Evolutionary conservation across 495 filamentous ascomycete genomes (phyloP).

Genomic region (Pyrenula aspistea): DNA sequence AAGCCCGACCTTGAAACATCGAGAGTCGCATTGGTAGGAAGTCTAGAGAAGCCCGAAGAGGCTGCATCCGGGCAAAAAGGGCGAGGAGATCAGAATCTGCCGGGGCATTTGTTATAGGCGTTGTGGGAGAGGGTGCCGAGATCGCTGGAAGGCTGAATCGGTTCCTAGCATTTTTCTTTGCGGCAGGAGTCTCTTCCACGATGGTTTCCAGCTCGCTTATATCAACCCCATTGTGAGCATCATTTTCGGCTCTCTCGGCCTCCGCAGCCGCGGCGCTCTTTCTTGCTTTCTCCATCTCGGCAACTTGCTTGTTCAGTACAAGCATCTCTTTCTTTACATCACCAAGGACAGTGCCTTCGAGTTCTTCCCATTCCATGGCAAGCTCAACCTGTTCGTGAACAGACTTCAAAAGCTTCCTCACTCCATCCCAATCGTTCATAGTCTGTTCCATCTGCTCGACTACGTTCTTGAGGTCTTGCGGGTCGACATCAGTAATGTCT

Average conservation of each 20-base stretch:
- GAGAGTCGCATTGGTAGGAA: conserved; percentile 94
- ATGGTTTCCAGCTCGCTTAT: conserved; percentile 88
- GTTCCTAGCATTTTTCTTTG: conserved; percentile 29
- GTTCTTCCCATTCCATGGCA: conserved; percentile 97
- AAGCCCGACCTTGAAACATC: conserved; percentile 68
- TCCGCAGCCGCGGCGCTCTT: conserved; percentile 57
- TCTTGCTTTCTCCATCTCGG: conserved; percentile 91
- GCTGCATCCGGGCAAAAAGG: conserved; percentile 89
- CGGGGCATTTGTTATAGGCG: conserved; percentile 46
- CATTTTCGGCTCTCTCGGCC: conserved; percentile 19
- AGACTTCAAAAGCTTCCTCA: conserved; percentile 57
- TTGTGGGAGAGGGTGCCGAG: conserved; percentile 39
- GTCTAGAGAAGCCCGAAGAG: conserved; percentile 80
- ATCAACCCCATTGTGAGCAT: conserved; percentile 55
- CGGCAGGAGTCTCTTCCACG: conserved; percentile 69
- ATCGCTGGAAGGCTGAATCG: conserved; percentile 54
- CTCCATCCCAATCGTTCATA: conserved; percentile 69
- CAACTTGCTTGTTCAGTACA: conserved; percentile 67
- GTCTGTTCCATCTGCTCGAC: conserved; percentile 82
- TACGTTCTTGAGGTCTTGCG: conserved; percentile 54
- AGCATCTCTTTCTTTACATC: conserved; percentile 90
- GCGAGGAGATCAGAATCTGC: conserved; percentile 74
- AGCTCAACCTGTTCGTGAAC: conserved; percentile 88
- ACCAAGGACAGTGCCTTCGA: conserved; percentile 86
- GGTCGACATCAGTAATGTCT: conserved; percentile 59